Percentiles rank a stretch among this genome's conserved stretches.
phyloP scores from a whole-genome alignment of 2,329 filamentous ascomycete genomes.

The Trichothecium sympodiale region DNA sequence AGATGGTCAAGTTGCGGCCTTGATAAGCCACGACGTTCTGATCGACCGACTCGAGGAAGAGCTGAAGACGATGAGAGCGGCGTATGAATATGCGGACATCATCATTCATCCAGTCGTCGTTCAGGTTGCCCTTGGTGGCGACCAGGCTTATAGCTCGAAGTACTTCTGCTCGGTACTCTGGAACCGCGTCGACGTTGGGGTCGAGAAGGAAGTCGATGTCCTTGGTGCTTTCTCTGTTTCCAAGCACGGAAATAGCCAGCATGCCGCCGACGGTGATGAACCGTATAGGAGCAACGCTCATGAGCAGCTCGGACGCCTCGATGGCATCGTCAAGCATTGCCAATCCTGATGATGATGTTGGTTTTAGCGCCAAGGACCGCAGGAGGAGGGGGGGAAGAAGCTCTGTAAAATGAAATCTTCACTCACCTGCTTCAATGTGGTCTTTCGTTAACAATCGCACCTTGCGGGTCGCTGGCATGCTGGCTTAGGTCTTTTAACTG shows the following conservation, averaged over 20 bases:
- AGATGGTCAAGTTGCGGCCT: constrained; percentile 9
- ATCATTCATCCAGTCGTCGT: constrained; percentile 12
- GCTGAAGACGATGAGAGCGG: constrained; percentile 6
- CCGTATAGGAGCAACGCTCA: constrained; percentile 13
- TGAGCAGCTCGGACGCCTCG: constrained; percentile 9
- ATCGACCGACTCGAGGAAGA: constrained; percentile 11
- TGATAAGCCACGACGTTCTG: constrained; percentile 9
- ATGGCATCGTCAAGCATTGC: constrained; percentile 9
- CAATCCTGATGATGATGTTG: not conserved
- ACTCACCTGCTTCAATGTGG: too few relatives aligned
- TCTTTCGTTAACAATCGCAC: too few relatives aligned
- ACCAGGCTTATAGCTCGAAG: constrained; percentile 6
- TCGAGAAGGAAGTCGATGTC: constrained; percentile 12
- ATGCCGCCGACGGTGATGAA: constrained; percentile 11
- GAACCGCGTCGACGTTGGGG: constrained; percentile 11
- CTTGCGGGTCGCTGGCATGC: too few relatives aligned
- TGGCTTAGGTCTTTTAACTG: too few relatives aligned
- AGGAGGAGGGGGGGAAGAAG: too few relatives aligned
- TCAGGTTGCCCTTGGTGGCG: constrained; percentile 1
- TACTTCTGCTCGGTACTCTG: constrained; percentile 10
- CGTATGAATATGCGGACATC: constrained; percentile 9
- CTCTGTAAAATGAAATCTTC: too few relatives aligned
- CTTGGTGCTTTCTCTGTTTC: constrained; percentile 7
- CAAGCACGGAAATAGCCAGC: constrained; percentile 10
- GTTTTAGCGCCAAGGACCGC: too few relatives aligned